These are phyloP conservation scores for Ascochyta fabae DNA, from an alignment of 2,329 filamentous ascomycete genomes.

Conservation along the genomic window DNA sequence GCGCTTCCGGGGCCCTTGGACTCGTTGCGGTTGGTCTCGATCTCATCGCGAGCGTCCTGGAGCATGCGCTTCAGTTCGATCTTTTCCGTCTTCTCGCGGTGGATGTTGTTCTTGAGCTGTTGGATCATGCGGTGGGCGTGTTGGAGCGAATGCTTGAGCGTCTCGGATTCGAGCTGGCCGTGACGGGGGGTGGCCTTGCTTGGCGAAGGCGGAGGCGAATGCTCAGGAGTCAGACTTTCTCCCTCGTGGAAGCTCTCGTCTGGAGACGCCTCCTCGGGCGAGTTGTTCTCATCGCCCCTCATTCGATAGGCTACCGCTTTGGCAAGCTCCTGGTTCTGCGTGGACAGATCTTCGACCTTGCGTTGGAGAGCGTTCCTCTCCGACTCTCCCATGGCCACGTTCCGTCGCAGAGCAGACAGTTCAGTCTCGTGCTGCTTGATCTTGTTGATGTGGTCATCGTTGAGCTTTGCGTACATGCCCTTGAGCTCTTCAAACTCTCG, in stretches of 20 bases:
- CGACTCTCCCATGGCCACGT: slow-evolving; percentile 75
- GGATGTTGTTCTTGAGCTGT: slow-evolving; percentile 90
- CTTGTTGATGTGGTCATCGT: slow-evolving; percentile 77
- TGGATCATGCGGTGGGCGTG: slow-evolving; percentile 98
- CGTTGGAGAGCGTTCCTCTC: slow-evolving; percentile 80
- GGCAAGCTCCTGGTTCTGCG: slow-evolving; percentile 90
- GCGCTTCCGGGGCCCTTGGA: slow-evolving; percentile 52
- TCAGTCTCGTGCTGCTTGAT: slow-evolving; percentile 90
- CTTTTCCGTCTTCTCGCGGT: slow-evolving; percentile 98
- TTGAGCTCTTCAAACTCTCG: slow-evolving; percentile 92
- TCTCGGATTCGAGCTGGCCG: slow-evolving; percentile 91
- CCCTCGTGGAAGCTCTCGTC: slow-evolving; percentile 62
- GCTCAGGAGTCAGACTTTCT: slow-evolving; percentile 73
- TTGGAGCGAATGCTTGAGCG: slow-evolving; percentile 88
- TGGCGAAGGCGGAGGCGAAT: slow-evolving; percentile 88
- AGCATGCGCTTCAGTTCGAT: slow-evolving; percentile 93
- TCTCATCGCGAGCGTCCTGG: slow-evolving; percentile 91
- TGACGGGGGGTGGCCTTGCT: slow-evolving; percentile 91
- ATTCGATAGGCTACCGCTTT: slow-evolving; percentile 79
- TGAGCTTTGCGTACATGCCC: slow-evolving; percentile 75
- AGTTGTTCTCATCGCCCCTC: slow-evolving; percentile 64
- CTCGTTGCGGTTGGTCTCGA: slow-evolving; percentile 71
- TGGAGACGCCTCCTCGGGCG: slow-evolving; percentile 63
- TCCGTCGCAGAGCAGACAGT: slow-evolving; percentile 81
- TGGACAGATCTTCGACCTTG: slow-evolving; percentile 85